These are phyloP conservation scores for Aspergillus sclerotiicarbonarius DNA, from an alignment of 495 filamentous ascomycete genomes.

Conservation along the genomic window DNA sequence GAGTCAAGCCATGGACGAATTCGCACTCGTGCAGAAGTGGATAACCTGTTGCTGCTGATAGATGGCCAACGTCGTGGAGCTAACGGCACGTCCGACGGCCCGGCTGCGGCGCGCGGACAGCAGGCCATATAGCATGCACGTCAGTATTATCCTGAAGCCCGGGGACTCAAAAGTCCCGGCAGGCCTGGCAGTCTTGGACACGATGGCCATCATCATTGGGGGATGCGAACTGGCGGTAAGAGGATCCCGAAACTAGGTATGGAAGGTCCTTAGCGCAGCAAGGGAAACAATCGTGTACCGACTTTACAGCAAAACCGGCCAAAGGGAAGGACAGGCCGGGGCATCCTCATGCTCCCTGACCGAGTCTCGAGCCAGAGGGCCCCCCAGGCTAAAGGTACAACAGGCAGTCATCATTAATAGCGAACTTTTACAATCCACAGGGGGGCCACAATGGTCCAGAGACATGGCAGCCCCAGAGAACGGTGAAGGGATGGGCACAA, in stretches of 20 bases:
- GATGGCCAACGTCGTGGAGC: slow-evolving; percentile 20
- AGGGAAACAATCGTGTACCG: slow-evolving; percentile 11
- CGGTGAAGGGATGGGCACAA: not conserved
- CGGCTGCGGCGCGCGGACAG: slow-evolving; percentile 26
- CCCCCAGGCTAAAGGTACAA: slow-evolving; percentile 3
- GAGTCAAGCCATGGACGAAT: slow-evolving; percentile 14
- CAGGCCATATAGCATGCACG: slow-evolving; percentile 26
- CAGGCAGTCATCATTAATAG: not conserved
- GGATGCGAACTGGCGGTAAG: slow-evolving; percentile 26
- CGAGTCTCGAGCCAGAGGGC: not conserved
- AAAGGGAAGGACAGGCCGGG: slow-evolving; percentile 8
- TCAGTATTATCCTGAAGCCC: slow-evolving; percentile 17
- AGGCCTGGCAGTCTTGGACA: slow-evolving; percentile 14
- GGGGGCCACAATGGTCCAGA: not conserved
- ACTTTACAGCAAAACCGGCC: slow-evolving; percentile 12
- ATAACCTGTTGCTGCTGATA: slow-evolving; percentile 13
- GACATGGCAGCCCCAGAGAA: not conserved
- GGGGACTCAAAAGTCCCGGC: slow-evolving; percentile 11
- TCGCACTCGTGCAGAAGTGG: slow-evolving; percentile 23
- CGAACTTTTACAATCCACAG: not conserved
- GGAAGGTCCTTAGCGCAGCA: slow-evolving; percentile 18
- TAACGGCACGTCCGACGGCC: slow-evolving; percentile 27
- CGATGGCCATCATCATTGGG: slow-evolving; percentile 20
- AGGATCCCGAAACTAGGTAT: slow-evolving; percentile 14
- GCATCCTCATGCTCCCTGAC: slow-evolving; percentile 4